phyloP scores from a whole-genome alignment of 2,329 filamentous ascomycete genomes.

The Stagonosporopsis vannaccii region DNA sequence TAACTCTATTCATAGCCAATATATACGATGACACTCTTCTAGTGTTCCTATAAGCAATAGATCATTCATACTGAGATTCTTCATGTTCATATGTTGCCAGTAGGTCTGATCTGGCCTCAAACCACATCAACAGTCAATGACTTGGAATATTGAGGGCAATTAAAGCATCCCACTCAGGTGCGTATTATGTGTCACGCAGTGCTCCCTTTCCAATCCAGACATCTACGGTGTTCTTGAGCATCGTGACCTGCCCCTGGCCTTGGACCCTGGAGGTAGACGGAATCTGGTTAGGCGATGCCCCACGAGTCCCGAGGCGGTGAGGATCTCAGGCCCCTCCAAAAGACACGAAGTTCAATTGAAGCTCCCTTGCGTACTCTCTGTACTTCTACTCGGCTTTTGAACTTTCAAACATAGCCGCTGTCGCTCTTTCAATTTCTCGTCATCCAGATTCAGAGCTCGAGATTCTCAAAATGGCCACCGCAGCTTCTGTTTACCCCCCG shows the following conservation, averaged over 20 bases:
- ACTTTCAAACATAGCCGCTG: background rate
- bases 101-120: no score
- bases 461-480: conserved; percentile 48
- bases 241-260: conserved; percentile 3
- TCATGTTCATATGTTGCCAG: no score
- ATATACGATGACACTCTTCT: no score
- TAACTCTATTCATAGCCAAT: background rate
- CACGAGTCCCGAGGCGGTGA: conserved; percentile 33
- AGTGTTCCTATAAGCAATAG: no score
- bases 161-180: background rate
- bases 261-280: conserved; percentile 17
- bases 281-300: conserved; percentile 25
- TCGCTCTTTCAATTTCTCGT: background rate
- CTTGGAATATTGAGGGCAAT: no score
- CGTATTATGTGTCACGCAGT: background rate
- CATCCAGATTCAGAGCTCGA: background rate
- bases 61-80: no score
- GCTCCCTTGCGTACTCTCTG: conserved; percentile 18
- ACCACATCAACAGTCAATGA: no score
- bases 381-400: background rate
- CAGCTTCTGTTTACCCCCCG: conserved; percentile 67
- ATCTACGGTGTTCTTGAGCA: background rate
- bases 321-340: conserved; percentile 31
- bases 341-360: conserved; percentile 20
- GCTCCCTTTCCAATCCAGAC: background rate